phyloP scores from a whole-genome alignment of 768 basidiomycete genomes.

The Termitomyces titanicus region DNA sequence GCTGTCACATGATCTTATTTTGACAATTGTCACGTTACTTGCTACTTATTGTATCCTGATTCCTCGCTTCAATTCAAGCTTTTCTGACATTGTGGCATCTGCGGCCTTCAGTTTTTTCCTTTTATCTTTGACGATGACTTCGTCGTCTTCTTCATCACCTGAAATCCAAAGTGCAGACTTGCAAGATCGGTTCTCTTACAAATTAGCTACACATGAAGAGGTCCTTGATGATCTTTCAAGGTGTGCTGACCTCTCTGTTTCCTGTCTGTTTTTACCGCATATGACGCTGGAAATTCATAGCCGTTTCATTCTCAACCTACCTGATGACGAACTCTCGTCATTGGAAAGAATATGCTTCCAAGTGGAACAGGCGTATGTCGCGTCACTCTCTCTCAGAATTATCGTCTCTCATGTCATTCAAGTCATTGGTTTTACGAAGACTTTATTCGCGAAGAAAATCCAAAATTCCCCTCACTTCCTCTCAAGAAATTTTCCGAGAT shows the following conservation, averaged over 20 bases:
- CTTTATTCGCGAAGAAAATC: slow-evolving; percentile 90
- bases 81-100: slow-evolving; percentile 18
- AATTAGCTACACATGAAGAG: slow-evolving; percentile 76
- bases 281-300: slow-evolving; percentile 33
- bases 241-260: slow-evolving; percentile 32
- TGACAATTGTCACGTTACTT: no score
- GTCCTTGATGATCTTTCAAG: slow-evolving; percentile 90
- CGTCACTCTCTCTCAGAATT: slow-evolving; percentile 9
- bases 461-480: slow-evolving; percentile 79
- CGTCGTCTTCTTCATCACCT: slow-evolving; percentile 76
- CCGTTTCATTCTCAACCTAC: slow-evolving; percentile 95
- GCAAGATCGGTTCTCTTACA: slow-evolving; percentile 49
- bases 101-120: slow-evolving; percentile 22
- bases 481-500: slow-evolving; percentile 93
- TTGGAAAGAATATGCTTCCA: slow-evolving; percentile 97
- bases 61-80: background rate
- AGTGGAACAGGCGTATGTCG: slow-evolving; percentile 94
- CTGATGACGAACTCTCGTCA: slow-evolving; percentile 86
- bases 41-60: no score
- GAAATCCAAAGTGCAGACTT: slow-evolving; percentile 50
- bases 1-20: background rate
- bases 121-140: slow-evolving; percentile 49
- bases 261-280: background rate
- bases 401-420: slow-evolving; percentile 10
- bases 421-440: slow-evolving; percentile 99